A percentile compares a stretch with the other conserved stretches of the same genome.
These are phyloP conservation scores for Zopfia rhizophila DNA, from an alignment of 2,329 filamentous ascomycete species.

Conservation along the genomic window DNA sequence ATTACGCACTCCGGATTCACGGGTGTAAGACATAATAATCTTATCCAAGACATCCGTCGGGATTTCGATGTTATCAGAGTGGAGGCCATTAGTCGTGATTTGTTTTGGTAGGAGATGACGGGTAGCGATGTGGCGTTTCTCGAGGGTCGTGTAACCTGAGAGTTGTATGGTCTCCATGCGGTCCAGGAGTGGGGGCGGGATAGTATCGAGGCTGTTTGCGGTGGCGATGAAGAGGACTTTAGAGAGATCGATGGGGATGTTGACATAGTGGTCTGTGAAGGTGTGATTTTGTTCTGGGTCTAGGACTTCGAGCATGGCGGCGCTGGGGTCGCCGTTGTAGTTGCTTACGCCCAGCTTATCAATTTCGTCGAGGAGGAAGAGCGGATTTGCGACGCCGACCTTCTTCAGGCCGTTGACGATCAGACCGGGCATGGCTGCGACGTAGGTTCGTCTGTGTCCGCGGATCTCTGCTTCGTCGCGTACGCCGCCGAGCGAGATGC, in stretches of 20 bases:
- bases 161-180: constrained; percentile 97
- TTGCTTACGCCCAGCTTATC: constrained; percentile 94
- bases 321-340: constrained; percentile 93
- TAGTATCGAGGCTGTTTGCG: constrained; percentile 93
- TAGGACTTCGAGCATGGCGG: constrained; percentile 96
- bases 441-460: constrained; percentile 93
- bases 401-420: constrained; percentile 95
- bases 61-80: constrained; percentile 77
- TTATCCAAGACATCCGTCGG: constrained; percentile 89
- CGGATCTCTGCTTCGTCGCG: constrained; percentile 97
- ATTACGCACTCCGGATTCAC: constrained; percentile 94
- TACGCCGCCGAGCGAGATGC: constrained; percentile 95
- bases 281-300: constrained; percentile 97
- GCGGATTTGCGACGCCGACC: constrained; percentile 93
- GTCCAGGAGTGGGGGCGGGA: constrained; percentile 91
- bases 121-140: constrained; percentile 94
- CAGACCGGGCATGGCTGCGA: constrained; percentile 97
- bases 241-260: constrained; percentile 93
- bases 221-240: constrained; percentile 98
- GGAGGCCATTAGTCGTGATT: constrained; percentile 87
- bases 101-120: constrained; percentile 97
- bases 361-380: constrained; percentile 96
- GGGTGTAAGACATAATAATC: constrained; percentile 95
- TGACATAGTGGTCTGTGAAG: constrained; percentile 96
- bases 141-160: constrained; percentile 94